Evolutionary conservation across 2,329 filamentous ascomycete genomes (phyloP), one percentile per base, ranked within the genome.

Genomic region (Thielaviopsis musarum): DNA sequence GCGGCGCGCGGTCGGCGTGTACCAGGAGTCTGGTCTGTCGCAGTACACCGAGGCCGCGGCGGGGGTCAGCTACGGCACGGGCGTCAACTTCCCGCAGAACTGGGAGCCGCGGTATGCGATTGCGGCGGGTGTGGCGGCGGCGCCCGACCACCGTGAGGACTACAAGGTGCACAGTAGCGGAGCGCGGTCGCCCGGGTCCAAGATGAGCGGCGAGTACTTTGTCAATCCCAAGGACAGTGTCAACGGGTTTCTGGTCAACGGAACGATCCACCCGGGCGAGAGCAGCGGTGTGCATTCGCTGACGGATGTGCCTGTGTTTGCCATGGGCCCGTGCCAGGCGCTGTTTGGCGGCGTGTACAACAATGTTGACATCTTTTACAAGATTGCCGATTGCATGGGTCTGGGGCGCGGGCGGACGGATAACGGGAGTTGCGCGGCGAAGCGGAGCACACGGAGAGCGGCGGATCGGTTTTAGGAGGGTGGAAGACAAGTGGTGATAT

Each of bases 101-200:
- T 93, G 88, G 88, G 85, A 88, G 68, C 88, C 88, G 15, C 80
- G 88, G 34, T 93, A 91, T 72, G 85, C 86, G 61, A 81, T 94
- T 56, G 87, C 86, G 59, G 78, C 82, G 49, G 88, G 88, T 57
- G 70, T 88, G 38, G 80, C 77, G 55, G 86, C 86, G 34, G 78
- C 79, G 67, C 88, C 88, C 0, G 88, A 94, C 69, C 81, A 77
- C 66, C 78, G 86, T 22, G 88, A 94, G 75, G 79, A 87, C 72
- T 94, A 84, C 75, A 77, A 77, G 64, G 82, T 91, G 15, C 82
- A 83, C 73, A 81, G 81, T 69, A 72, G 76, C 19, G 83, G 82
- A 0, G 79, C 87, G 1, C 80, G 88, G 34, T 66, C 70, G 7
- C 80, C 85, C 0, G 83, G 85, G 0, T 71, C 74, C 38, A 78